A percentile compares a stretch with the other conserved stretches of the same genome.
These are phyloP conservation scores for Cytospora leucostoma DNA, from an alignment of 2,329 filamentous ascomycete genomes.

Conservation along the genomic window DNA sequence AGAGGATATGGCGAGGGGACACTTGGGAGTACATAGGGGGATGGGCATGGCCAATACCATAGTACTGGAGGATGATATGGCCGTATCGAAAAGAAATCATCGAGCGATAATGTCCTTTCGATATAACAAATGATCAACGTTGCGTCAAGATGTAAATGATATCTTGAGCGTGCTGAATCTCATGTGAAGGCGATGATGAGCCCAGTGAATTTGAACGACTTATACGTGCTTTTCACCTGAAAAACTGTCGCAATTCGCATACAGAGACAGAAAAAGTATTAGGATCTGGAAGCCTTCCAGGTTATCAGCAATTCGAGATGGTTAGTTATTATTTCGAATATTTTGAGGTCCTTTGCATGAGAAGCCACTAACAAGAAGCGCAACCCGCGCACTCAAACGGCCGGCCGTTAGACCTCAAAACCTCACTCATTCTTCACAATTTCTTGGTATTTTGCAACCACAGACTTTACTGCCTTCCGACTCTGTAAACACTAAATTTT, in stretches of 20 bases:
- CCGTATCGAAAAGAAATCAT: no score
- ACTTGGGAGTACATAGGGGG: neutral
- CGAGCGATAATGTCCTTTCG: no score
- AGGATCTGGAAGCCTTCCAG: neutral
- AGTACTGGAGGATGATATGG: neutral
- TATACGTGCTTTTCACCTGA: no score
- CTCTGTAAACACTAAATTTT: neutral
- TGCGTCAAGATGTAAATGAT: no score
- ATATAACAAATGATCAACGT: no score
- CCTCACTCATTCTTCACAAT: neutral
- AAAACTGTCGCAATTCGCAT: no score
- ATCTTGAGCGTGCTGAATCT: no score
- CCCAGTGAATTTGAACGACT: no score
- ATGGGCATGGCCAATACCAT: conserved; percentile 3
- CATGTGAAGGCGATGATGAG: no score
- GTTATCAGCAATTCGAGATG: no score
- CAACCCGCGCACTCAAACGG: neutral
- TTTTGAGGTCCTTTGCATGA: neutral
- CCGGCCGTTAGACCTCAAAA: neutral
- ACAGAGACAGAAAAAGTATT: neutral
- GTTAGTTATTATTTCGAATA: neutral
- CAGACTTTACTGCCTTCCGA: neutral
- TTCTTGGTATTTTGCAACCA: neutral
- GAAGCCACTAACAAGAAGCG: conserved; percentile 3
- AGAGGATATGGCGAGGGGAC: neutral